Evolutionary conservation across 371 early-diverging fungal species (phyloP), one percentile per base, ranked within the genome.

Genomic region (Lichtheimia ramosa): DNA sequence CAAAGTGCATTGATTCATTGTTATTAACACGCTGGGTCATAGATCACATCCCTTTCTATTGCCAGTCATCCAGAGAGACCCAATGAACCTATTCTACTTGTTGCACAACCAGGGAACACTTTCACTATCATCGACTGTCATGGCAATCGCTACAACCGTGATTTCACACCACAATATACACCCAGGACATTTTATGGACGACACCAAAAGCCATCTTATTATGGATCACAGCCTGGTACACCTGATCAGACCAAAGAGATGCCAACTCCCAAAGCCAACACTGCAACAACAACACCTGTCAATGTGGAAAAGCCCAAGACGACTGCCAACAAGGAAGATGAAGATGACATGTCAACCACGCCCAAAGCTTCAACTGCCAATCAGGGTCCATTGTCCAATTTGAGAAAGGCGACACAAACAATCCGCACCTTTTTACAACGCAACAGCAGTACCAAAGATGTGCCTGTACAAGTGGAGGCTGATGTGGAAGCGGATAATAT

Each of bases 61-160:
- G 67, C 81, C 1, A 56, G 58, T 3, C 74, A 77, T 39, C 81
- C 81, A 27, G 68, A 73, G 13, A 28, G 60, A 40, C 81, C 76
- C 12, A 59, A 70, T 49, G 74, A 75, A 18, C 82, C 82, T 3
- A 60, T 86, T 16, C 54, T 86, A 1, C 71, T 86, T 0, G 83
- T 86, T 2, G 86, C 86, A 13, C 86, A 86, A 55, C 84, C 86
- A 1, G 86, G 86, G 5, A 81, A 83, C 43, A 83, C 80, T 16
- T 86, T 86, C 55, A 75, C 81, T 0, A 83, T 83, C 53, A 79
- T 86, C 21, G 84, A 86, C 58, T 73, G 77, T 34, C 68, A 79
- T 42, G 86, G 86, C 34, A 75, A 76, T 43, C 65, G 84, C 20
- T 77, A 75, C n/a, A 80, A 82, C 42, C 57, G 66, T 5, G 81